A percentile compares a stretch with the other conserved stretches of the same genome.
Conservation (phyloP, 805 yeast species). For the Candida silvicultrix region DNA sequence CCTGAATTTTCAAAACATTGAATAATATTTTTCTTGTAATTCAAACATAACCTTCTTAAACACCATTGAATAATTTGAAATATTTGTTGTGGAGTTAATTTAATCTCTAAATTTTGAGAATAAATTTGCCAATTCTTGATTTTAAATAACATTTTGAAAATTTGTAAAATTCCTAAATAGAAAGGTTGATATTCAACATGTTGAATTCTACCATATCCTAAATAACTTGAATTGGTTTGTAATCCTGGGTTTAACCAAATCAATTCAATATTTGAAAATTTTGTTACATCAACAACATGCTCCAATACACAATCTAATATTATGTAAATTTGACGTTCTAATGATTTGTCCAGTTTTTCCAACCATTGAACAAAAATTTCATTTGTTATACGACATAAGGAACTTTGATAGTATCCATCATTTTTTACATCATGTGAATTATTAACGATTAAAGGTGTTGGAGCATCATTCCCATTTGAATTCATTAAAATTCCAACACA, state of each 20-base stretch:
- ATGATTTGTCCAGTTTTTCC: not conserved
- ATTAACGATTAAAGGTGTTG: not conserved
- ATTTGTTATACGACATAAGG: not conserved
- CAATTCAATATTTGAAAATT: not conserved
- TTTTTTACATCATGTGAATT: not conserved
- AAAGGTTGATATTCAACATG: not conserved
- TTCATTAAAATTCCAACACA: not conserved
- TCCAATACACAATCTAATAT: not conserved
- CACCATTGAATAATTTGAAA: not conserved
- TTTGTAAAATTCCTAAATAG: not conserved
- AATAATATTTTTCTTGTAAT: not conserved
- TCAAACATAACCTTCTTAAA: too few relatives aligned
- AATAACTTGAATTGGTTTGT: not conserved
- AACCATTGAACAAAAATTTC: not conserved
- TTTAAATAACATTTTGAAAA: not conserved
- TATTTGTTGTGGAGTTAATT: not conserved
- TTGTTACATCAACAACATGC: not conserved
- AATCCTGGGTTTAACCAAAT: not conserved
- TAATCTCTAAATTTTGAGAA: not conserved
- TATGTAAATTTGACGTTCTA: not conserved
- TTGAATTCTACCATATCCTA: not conserved
- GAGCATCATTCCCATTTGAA: not conserved
- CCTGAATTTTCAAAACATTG: not conserved
- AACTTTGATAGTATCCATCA: not conserved
- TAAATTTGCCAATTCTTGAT: not conserved